Percentiles rank a stretch among this genome's conserved stretches.
These are phyloP conservation scores for Suillus ampliporus DNA, from an alignment of 768 basidiomycete genomes.

Conservation along the genomic window DNA sequence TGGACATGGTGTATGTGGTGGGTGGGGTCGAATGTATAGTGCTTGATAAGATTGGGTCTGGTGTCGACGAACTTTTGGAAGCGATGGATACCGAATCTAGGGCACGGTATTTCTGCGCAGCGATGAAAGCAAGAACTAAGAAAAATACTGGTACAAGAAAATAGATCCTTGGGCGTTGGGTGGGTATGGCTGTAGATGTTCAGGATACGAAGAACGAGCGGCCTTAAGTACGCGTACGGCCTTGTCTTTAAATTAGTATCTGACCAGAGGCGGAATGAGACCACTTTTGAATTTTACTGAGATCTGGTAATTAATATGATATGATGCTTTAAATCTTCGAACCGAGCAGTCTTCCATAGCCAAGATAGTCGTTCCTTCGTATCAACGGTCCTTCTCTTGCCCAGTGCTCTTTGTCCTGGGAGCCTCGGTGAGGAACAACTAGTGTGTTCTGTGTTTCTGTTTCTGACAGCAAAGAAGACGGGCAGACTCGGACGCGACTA, in stretches of 20 bases:
- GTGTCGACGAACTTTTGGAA: neutral
- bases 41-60: neutral
- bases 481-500: neutral
- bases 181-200: neutral
- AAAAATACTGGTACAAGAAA: neutral
- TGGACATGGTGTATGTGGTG: neutral
- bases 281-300: constrained; percentile 4
- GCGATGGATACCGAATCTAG: neutral
- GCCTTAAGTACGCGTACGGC: neutral
- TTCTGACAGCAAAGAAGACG: neutral
- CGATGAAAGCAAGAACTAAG: neutral
- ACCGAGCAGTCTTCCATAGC: too few species aligned
- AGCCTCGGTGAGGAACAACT: too few species aligned
- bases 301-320: neutral
- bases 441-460: too few species aligned
- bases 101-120: neutral
- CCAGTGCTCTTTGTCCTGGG: neutral
- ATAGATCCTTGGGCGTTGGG: neutral
- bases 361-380: too few species aligned
- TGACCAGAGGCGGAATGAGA: constrained; percentile 3
- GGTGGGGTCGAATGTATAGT: neutral
- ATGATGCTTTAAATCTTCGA: too few species aligned
- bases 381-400: too few species aligned
- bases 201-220: neutral
- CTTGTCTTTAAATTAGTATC: neutral